phyloP scores from a whole-genome alignment of 345 rosid genomes.

The Gossypium bickii region DNA sequence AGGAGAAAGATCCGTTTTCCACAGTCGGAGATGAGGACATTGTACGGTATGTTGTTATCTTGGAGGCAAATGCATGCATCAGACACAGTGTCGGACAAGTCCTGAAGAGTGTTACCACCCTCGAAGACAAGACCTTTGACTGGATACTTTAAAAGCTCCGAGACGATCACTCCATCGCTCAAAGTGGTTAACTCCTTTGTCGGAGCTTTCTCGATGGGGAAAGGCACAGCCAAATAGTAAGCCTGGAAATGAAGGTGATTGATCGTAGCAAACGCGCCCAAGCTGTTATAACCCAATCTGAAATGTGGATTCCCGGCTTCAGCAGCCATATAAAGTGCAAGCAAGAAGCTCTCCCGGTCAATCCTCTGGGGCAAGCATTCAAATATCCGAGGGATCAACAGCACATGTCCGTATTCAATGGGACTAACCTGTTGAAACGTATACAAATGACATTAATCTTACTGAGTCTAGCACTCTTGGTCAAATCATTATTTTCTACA shows the following conservation, averaged over 20 bases:
- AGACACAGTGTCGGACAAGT: constrained; percentile 52
- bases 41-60: constrained; percentile 83
- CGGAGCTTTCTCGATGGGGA: constrained; percentile 85
- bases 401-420: constrained; percentile 93
- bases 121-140: constrained; percentile 84
- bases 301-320: constrained; percentile 81
- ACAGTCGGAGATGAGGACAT: constrained; percentile 72
- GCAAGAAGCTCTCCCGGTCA: constrained; percentile 75
- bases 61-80: constrained; percentile 81
- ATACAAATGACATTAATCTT: not conserved
- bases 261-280: constrained; percentile 97
- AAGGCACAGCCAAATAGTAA: constrained; percentile 68
- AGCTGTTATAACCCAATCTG: constrained; percentile 91
- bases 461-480: not conserved
- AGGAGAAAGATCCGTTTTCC: constrained; percentile 72
- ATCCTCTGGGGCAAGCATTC: constrained; percentile 96
- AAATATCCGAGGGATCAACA: constrained; percentile 74
- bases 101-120: constrained; percentile 59
- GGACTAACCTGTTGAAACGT: constrained; percentile 75
- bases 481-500: not conserved
- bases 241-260: constrained; percentile 99
- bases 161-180: constrained; percentile 51
- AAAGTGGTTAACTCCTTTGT: constrained; percentile 46
- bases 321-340: constrained; percentile 74
- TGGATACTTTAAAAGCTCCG: constrained; percentile 66